Evolutionary conservation across 495 filamentous ascomycete species (phyloP), one percentile per base, ranked within the genome.

Genomic region (Annulohypoxylon moriforme): DNA sequence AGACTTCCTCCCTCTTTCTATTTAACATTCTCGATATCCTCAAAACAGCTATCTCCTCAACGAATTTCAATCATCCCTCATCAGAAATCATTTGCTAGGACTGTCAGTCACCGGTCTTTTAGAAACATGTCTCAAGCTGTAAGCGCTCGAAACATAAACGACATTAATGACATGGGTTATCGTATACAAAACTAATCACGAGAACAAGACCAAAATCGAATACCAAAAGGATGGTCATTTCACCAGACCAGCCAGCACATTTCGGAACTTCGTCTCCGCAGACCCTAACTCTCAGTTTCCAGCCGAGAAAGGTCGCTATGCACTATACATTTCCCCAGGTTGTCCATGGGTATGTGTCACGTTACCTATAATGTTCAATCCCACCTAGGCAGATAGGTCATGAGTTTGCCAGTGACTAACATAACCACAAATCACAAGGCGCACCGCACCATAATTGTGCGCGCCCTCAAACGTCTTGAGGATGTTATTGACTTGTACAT

Each of bases 271-370:
- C 68, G 68, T 89, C 44, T 87, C 86, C 10, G 74, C 75, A 1
- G 78, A 84, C 34, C 79, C 86, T 1, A 72, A 71, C 29, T 79
- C 89, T 7, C 72, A 81, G 38, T 93, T 91, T 72, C 87, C 91
- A 0, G 82, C 91, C 2, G 89, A 90, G 71, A 88, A 86, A 67
- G 86, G 83, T 64, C 88, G 91, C 64, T 93, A 93, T 77, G 89
- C 88, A 10, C 82, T 93, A 24, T 93, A 92, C 76, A 77, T 92
- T 60, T 87, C 88, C 49, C 83, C 82, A 5, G 87, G 86, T 31
- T 92, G 91, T 76, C 91, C 90, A 10, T 93, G 91, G 90, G 81
- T 80, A 63, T 50, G 76, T 72, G 10, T 31, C n/a, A n/a, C n/a
- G n/a, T n/a, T n/a, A 46, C 36, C 50, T 47, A 20, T 42, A 34